A percentile compares a stretch with the other conserved stretches of the same genome.
These are phyloP conservation scores for Fragilariopsis cylindrus DNA, from an alignment of 108 stramenopile species.

Conservation along the genomic window DNA sequence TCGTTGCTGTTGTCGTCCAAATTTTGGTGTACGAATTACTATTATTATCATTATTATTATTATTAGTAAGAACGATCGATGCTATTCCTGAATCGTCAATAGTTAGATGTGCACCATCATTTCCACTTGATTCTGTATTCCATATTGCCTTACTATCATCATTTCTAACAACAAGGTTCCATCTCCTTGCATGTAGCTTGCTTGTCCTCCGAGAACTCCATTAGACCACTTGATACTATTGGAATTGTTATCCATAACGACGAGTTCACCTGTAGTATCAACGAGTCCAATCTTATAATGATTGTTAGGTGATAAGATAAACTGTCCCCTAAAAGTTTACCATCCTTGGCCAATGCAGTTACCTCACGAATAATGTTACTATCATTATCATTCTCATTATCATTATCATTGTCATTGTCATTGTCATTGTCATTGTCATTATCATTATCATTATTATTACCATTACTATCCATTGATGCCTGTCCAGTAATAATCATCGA, in stretches of 20 bases:
- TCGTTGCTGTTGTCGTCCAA: background rate
- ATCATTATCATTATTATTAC: background rate
- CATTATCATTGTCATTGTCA: too few species aligned
- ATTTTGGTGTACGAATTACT: background rate
- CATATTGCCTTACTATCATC: constrained; percentile 1
- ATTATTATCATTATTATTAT: background rate
- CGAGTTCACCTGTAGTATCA: constrained; percentile 3
- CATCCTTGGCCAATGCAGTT: background rate
- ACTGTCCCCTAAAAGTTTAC: constrained; percentile 21
- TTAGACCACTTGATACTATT: constrained; percentile 14
- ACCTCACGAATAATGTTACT: background rate
- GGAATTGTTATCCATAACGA: background rate
- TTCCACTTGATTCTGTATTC: constrained; percentile 13
- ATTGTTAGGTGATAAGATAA: constrained; percentile 21
- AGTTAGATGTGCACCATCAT: constrained; percentile 11
- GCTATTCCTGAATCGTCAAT: constrained; percentile 25
- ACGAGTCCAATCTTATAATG: constrained; percentile 19
- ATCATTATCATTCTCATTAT: background rate
- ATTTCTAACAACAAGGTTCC: constrained; percentile 23
- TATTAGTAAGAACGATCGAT: background rate
- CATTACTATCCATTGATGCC: background rate
- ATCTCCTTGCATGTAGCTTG: constrained; percentile 17
- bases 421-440: background rate
- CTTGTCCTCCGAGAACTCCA: constrained; percentile 6
- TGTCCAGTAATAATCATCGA: background rate